Conservation (phyloP, 2,329 filamentous ascomycete genomes). For the Leptoxyphium fumago region DNA sequence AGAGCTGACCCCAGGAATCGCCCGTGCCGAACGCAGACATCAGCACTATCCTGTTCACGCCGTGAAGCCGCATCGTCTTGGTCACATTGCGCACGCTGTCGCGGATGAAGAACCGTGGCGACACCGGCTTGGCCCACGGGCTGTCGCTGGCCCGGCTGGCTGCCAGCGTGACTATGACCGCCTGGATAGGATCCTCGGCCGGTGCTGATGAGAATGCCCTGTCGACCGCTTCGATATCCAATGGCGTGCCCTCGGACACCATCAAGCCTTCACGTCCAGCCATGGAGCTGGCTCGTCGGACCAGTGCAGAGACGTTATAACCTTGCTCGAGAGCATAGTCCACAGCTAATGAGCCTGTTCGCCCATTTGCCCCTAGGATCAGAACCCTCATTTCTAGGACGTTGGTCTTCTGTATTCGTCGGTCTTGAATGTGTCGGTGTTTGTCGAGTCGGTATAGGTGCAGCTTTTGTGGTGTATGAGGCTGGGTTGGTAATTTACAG, state of each 20-base stretch:
- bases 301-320: constrained; percentile 33
- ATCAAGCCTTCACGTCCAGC: constrained; percentile 21
- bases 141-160: constrained; percentile 31
- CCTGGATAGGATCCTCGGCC: constrained; percentile 12
- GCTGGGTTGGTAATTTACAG: too few species aligned
- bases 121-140: constrained; percentile 33
- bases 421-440: too few species aligned
- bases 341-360: constrained; percentile 31
- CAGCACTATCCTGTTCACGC: constrained; percentile 30
- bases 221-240: constrained; percentile 4
- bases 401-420: too few species aligned
- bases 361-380: constrained; percentile 33
- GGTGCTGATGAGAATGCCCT: constrained; percentile 20
- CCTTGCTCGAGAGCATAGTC: constrained; percentile 24
- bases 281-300: constrained; percentile 26
- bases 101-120: constrained; percentile 33
- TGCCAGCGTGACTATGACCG: constrained; percentile 36
- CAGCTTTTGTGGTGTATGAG: too few species aligned
- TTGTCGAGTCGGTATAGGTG: too few species aligned
- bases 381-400: constrained; percentile 31
- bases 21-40: constrained; percentile 38
- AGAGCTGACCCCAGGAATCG: constrained; percentile 28
- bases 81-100: constrained; percentile 26
- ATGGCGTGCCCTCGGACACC: constrained; percentile 22
- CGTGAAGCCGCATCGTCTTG: constrained; percentile 23